phyloP scores from a whole-genome alignment of 805 yeast species.

The Lachancea thermotolerans region DNA sequence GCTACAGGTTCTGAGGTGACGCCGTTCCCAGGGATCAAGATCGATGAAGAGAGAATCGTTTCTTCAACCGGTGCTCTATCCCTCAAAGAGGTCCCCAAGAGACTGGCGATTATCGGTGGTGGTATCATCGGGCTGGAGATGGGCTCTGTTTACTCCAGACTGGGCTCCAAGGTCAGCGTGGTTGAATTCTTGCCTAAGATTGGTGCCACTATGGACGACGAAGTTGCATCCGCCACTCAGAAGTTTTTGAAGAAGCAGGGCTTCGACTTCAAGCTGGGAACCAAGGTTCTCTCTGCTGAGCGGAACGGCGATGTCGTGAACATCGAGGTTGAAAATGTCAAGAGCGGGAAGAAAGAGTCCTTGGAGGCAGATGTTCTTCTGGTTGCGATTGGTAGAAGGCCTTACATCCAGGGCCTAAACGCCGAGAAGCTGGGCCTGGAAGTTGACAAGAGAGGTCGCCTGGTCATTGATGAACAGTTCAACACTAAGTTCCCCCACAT shows the following conservation, averaged over 20 bases:
- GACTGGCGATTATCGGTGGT: slow-evolving; percentile 91
- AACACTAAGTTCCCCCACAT: slow-evolving; percentile 89
- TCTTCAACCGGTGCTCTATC: slow-evolving; percentile 89
- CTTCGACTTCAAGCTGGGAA: slow-evolving; percentile 81
- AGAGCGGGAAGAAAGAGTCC: slow-evolving; percentile 71
- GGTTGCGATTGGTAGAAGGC: slow-evolving; percentile 99
- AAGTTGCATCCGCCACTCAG: slow-evolving; percentile 85
- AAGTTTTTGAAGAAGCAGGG: slow-evolving; percentile 93
- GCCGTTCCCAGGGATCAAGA: slow-evolving; percentile 95
- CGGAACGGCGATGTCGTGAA: slow-evolving; percentile 85
- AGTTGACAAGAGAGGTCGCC: slow-evolving; percentile 83
- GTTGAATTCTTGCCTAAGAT: slow-evolving; percentile 84
- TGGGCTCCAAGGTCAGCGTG: slow-evolving; percentile 93
- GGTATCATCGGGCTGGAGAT: slow-evolving; percentile 99
- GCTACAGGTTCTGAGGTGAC: slow-evolving; percentile 99
- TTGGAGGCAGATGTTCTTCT: slow-evolving; percentile 87
- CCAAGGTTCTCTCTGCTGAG: slow-evolving; percentile 83
- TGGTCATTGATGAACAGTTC: slow-evolving; percentile 90
- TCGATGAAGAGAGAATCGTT: slow-evolving; percentile 96
- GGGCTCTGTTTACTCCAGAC: slow-evolving; percentile 96
- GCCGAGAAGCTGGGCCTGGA: slow-evolving; percentile 88
- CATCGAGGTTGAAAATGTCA: slow-evolving; percentile 82
- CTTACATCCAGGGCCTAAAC: slow-evolving; percentile 83
- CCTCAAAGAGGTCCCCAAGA: slow-evolving; percentile 86
- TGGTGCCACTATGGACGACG: slow-evolving; percentile 98